These are phyloP conservation scores for Malus asiatica DNA, from an alignment of 306 rosid genomes.

Conservation along the genomic window DNA sequence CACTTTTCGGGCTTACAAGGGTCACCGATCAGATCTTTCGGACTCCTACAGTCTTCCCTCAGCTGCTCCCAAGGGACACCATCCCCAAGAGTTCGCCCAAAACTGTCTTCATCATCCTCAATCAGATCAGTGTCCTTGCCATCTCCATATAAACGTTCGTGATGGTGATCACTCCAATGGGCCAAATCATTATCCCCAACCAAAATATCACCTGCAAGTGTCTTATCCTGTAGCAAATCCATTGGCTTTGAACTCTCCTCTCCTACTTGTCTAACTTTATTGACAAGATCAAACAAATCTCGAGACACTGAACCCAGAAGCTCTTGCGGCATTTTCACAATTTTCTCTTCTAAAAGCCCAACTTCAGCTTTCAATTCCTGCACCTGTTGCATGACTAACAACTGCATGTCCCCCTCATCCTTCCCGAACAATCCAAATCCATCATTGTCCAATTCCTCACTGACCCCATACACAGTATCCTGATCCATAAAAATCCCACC, in stretches of 20 bases:
- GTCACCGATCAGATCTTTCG: conserved; percentile 65
- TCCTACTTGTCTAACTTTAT: conserved; percentile 65
- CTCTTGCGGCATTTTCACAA: conserved; percentile 56
- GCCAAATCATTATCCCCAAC: conserved; percentile 91
- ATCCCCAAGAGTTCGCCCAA: conserved; percentile 73
- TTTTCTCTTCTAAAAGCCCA: conserved; percentile 66
- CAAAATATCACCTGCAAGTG: conserved; percentile 62
- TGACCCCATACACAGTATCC: conserved; percentile 81
- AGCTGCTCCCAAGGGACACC: conserved; percentile 94
- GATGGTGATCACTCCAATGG: conserved; percentile 88
- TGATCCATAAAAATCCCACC: conserved; percentile 80
- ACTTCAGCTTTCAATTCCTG: conserved; percentile 80
- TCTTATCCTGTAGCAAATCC: conserved; percentile 59
- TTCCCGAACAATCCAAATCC: conserved; percentile 78
- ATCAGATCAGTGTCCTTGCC: conserved; percentile 86
- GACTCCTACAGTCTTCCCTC: conserved; percentile 64
- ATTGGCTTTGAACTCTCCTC: conserved; percentile 53
- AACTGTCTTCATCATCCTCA: conserved; percentile 92
- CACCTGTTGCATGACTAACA: conserved; percentile 76
- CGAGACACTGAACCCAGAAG: conserved; percentile 65
- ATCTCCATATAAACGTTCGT: conserved; percentile 67
- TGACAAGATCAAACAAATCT: conserved; percentile 69
- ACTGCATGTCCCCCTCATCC: conserved; percentile 79
- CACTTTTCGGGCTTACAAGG: conserved; percentile 91
- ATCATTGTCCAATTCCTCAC: conserved; percentile 79